Evolutionary conservation across 2,329 filamentous ascomycete genomes (phyloP).

Genomic region (Pleoardoris graminearum): DNA sequence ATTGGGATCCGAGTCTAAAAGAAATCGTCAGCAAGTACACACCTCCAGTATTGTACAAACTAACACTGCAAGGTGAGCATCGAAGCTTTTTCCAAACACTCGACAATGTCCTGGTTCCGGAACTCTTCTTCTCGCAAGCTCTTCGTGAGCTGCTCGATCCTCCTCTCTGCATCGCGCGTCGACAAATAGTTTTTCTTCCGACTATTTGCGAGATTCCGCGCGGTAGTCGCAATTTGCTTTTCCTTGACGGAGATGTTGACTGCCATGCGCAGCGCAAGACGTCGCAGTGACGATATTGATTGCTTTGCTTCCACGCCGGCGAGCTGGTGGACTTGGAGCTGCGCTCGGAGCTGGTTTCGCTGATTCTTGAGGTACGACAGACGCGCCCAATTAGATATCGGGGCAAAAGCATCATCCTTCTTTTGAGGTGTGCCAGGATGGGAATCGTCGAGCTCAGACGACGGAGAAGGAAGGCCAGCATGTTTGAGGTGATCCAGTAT

Average conservation of each 20-base stretch:
- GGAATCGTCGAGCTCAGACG: constrained; percentile 14
- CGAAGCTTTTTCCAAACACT: constrained; percentile 41
- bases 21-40: constrained; percentile 9
- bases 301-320: constrained; percentile 41
- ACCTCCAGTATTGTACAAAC: neutral
- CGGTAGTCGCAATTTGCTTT: constrained; percentile 40
- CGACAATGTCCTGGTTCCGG: constrained; percentile 43
- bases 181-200: constrained; percentile 39
- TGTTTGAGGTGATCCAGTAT: constrained; percentile 33
- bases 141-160: constrained; percentile 37
- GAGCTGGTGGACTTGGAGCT: constrained; percentile 39
- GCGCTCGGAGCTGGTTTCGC: constrained; percentile 35
- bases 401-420: constrained; percentile 28
- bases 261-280: constrained; percentile 44
- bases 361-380: constrained; percentile 42
- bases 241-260: constrained; percentile 47
- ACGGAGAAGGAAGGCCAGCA: constrained; percentile 13
- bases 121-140: constrained; percentile 38
- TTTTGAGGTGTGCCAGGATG: constrained; percentile 14
- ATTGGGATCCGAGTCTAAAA: constrained; percentile 32
- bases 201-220: constrained; percentile 36
- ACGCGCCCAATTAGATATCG: constrained; percentile 44
- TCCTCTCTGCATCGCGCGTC: constrained; percentile 37
- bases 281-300: constrained; percentile 39
- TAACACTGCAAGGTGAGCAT: constrained; percentile 45